Evolutionary conservation across 192 early-diverging fungal species (phyloP).

Genomic region (Coemansia asiatica): DNA sequence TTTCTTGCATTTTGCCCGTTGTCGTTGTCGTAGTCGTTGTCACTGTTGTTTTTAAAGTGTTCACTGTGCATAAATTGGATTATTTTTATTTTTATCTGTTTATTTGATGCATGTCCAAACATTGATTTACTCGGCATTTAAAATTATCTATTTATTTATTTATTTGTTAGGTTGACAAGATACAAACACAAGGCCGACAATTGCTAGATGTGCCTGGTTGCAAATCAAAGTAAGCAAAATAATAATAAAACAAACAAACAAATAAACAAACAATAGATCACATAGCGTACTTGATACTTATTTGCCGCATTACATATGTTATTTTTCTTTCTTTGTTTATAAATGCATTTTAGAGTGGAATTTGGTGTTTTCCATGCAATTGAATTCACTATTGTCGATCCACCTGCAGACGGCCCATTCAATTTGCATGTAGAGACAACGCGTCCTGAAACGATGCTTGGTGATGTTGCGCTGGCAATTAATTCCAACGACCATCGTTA

Average conservation of each 20-base stretch:
- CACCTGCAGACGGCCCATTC: slow-evolving; percentile 51
- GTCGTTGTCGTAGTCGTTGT: not conserved
- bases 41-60: not conserved
- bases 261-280: not conserved
- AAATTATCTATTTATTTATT: not conserved
- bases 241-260: not conserved
- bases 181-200: slow-evolving; percentile 71
- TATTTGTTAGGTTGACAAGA: slow-evolving; percentile 68
- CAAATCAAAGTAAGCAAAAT: slow-evolving; percentile 59
- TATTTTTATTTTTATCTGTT: not conserved
- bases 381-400: slow-evolving; percentile 81
- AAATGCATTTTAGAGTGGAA: slow-evolving; percentile 70
- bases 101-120: not conserved
- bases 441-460: slow-evolving; percentile 97
- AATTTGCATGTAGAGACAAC: slow-evolving; percentile 92
- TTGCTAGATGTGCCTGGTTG: slow-evolving; percentile 76
- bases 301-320: slow-evolving; percentile 4
- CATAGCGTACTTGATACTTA: not conserved
- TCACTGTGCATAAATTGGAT: not conserved
- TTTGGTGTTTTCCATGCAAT: slow-evolving; percentile 92
- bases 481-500: slow-evolving; percentile 85
- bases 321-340: not conserved
- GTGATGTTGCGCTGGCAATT: slow-evolving; percentile 93
- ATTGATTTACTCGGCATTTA: not conserved
- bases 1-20: not conserved